phyloP scores from a whole-genome alignment of 2,329 filamentous ascomycete species.

The Cercospora nicotianae region DNA sequence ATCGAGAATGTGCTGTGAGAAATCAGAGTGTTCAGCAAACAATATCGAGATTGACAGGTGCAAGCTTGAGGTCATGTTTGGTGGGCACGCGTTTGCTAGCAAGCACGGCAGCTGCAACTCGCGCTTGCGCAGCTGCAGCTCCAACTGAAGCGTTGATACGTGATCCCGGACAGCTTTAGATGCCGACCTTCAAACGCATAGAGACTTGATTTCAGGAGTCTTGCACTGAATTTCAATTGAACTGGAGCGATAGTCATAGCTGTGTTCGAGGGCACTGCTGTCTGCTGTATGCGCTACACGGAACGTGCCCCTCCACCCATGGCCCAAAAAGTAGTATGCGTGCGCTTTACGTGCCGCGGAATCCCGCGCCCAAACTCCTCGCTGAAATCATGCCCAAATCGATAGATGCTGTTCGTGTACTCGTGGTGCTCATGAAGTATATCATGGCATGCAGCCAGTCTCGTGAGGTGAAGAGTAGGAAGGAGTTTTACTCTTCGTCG shows the following conservation, averaged over 20 bases:
- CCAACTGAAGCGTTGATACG: background rate
- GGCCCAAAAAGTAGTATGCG: background rate
- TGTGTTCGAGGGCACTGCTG: background rate
- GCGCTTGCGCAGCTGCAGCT: conserved; percentile 2
- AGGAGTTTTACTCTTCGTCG: conserved; percentile 15
- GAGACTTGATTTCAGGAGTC: background rate
- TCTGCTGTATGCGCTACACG: conserved; percentile 1
- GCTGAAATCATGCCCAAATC: conserved; percentile 19
- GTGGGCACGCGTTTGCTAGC: background rate
- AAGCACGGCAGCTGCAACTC: background rate
- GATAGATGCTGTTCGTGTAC: conserved; percentile 14
- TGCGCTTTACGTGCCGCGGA: conserved; percentile 8
- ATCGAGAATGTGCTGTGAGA: background rate
- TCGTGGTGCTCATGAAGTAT: background rate
- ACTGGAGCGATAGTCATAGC: background rate
- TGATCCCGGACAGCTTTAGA: background rate
- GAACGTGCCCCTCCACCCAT: conserved; percentile 3
- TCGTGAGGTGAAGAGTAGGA: background rate
- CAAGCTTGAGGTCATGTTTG: background rate
- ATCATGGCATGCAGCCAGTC: background rate
- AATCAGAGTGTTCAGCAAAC: background rate
- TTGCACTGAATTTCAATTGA: background rate
- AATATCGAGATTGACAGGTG: background rate
- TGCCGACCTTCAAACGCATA: background rate
- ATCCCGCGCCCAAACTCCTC: conserved; percentile 20